These are phyloP conservation scores for Coprinopsis strossmayeri DNA, from an alignment of 768 basidiomycete genomes.

Conservation along the genomic window DNA sequence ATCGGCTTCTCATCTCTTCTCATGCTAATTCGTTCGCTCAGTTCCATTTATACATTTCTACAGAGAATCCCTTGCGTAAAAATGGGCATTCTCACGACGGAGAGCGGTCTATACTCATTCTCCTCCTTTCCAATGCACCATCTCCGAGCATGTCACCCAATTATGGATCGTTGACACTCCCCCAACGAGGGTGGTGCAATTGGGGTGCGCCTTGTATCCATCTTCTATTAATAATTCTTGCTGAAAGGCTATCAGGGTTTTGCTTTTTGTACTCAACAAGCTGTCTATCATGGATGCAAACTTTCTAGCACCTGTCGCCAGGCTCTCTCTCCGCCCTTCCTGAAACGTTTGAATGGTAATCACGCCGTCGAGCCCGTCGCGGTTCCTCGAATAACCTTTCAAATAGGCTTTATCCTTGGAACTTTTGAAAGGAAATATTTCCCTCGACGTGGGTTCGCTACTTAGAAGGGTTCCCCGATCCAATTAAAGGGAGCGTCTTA, in stretches of 20 bases:
- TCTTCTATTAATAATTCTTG: not conserved
- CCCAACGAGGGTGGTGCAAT: not conserved
- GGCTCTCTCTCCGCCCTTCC: constrained; percentile 44
- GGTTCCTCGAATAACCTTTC: not conserved
- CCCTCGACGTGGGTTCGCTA: too few species aligned
- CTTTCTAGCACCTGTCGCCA: constrained; percentile 31
- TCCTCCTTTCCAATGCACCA: not conserved
- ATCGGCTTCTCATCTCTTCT: not conserved
- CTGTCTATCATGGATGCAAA: not conserved
- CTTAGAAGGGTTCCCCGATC: too few species aligned
- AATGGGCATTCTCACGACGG: not conserved
- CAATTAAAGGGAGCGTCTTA: too few species aligned
- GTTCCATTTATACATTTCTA: constrained; percentile 1
- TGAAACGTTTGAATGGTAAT: constrained; percentile 3
- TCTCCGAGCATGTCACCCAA: not conserved
- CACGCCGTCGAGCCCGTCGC: not conserved
- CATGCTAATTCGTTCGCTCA: not conserved
- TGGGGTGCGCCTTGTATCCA: not conserved
- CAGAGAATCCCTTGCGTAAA: constrained; percentile 1
- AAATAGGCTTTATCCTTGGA: not conserved
- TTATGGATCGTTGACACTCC: not conserved
- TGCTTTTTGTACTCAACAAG: not conserved
- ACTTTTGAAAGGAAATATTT: not conserved
- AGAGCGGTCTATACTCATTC: not conserved
- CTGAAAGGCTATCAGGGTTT: not conserved